Conservation (phyloP, 139 green algal species). For the Chlamydomonas schloesseri region DNA sequence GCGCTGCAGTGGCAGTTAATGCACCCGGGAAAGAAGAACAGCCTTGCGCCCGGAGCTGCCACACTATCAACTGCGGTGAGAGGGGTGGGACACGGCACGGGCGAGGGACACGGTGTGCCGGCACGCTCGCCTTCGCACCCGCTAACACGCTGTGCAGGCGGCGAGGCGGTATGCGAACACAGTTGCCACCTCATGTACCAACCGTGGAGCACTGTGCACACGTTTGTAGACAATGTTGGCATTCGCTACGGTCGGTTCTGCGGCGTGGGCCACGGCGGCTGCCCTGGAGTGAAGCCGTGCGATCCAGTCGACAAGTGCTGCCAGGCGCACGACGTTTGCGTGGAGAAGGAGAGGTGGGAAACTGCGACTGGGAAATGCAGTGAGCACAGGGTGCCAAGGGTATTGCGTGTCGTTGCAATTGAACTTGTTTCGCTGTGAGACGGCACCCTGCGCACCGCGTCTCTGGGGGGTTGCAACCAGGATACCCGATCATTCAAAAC, state of each 20-base stretch:
- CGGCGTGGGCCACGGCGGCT: constrained; percentile 34
- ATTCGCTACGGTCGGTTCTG: constrained; percentile 36
- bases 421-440: too few species aligned
- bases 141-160: too few species aligned
- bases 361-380: not conserved
- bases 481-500: too few species aligned
- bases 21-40: not conserved
- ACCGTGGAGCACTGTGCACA: too few species aligned
- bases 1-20: not conserved
- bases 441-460: too few species aligned
- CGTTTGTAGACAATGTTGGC: constrained; percentile 34
- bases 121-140: too few species aligned
- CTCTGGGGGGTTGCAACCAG: too few species aligned
- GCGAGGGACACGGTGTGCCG: too few species aligned
- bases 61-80: constrained; percentile 36
- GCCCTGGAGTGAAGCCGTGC: constrained; percentile 30
- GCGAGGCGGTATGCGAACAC: too few species aligned
- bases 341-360: constrained; percentile 16
- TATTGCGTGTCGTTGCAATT: too few species aligned
- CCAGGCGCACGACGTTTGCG: constrained; percentile 22
- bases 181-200: too few species aligned
- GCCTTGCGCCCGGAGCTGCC: constrained; percentile 27
- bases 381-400: too few species aligned
- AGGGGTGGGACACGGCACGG: not conserved
- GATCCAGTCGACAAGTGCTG: constrained; percentile 39